Evolutionary conservation across 257 asterid genomes (phyloP), one percentile per base, ranked within the genome.

Genomic region (Galeopsis tetrahit): DNA sequence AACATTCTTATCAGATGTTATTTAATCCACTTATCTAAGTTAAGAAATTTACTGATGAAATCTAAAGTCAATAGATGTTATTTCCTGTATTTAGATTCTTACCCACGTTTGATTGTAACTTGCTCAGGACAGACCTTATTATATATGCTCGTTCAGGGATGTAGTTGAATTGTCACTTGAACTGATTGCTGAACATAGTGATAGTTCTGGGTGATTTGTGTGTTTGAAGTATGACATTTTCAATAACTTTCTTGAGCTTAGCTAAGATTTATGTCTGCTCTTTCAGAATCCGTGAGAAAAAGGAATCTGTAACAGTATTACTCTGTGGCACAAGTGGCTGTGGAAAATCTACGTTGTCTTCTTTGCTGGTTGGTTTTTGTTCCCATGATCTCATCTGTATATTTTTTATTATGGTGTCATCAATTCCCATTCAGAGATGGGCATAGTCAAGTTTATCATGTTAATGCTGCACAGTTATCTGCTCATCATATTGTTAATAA

Each of bases 301-400:
- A 83, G 83, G 96, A 87, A 73, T 92, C 97, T 46, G 81, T 92
- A 58, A 92, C 90, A 6, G 90, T 92, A 69, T 75, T 92, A 46
- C 82, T 92, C 76, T 92, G 98, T 67, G 98, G 98, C 56, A 92
- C 98, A 8, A 90, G 98, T 75, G 98, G 98, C 71, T 92, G 98
- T 74, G 98, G 98, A 57, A 92, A 92, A 88, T 92, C 98, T 68
- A 92, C 98, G 38, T 82, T 92, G 78, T 92, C 98, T 68, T 94
- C 98, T 7, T 84, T 92, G 85, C 93, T 92, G 92, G 98, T 92
- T 81, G 74, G 86, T 74, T 52, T 71, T 13, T 17, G 70, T 71
- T 64, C 46, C 70, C n/a, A 52, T 32, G 68, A 48, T 72, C 31
- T 43, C 35, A 49, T 70, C 59, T 39, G 21, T 68, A 58, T 49